Evolutionary conservation across 148 eudicot genomes (phyloP), one percentile per base, ranked within the genome.

Genomic region (Limonium bicolor): DNA sequence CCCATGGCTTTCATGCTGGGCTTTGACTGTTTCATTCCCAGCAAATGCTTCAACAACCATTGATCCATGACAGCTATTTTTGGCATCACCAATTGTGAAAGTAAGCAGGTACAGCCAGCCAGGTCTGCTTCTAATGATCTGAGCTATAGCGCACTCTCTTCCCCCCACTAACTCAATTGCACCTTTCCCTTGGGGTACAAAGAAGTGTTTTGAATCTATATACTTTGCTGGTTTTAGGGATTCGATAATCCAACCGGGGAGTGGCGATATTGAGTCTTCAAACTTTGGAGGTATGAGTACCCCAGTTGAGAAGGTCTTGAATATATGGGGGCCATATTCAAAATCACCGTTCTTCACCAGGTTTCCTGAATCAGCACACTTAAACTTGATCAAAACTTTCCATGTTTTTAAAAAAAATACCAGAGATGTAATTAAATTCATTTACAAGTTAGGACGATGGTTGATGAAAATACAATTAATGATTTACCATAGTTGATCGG

Each of bases 141-240:
- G 87, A 3, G 96, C 64, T 2, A 86, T 78, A 6, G 79, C 94
- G 12, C 74, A 72, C 28, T 86, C 96, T 45, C 86, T 61, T 5
- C 94, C 94, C 3, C 74, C 88, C 0, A 82, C 70, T 2, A 82
- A 26, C 46, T 86, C 88, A 5, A 86, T 27, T 1, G 87, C 85
- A 0, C 70, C 65, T 0, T 22, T 26, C 12, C 85, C 85, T 1
- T 71, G 53, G 26, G 88, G 94, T 10, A 86, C 88, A 9, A 7
- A 28, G 60, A 78, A 86, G 56, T 82, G 82, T 38, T 57, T 72
- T 0, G 84, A 65, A 32, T 82, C 88, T 5, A 86, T 46, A 75
- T 72, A 86, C 32, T 86, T 86, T 19, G 76, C 74, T 0, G 96
- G 77, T 44, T 86, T 86, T 19, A 70, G 50, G 35, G 84, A 82